Conservation (phyloP, 148 eudicot species). For the Silene conica region DNA sequence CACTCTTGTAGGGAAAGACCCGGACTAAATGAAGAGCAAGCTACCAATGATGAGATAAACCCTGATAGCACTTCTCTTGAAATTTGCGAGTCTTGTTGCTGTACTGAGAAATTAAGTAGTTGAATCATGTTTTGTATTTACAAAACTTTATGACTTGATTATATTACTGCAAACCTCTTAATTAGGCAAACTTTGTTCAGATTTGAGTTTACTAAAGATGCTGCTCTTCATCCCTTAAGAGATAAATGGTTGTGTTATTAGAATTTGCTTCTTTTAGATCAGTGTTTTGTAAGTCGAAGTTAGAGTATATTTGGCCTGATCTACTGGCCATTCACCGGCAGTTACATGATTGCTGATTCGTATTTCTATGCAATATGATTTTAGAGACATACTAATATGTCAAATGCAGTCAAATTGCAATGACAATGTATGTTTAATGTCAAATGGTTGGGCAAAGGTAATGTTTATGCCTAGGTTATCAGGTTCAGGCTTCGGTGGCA, state of each 20-base stretch:
- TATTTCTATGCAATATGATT: conserved; percentile 16
- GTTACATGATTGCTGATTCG: not conserved
- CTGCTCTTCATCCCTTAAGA: not conserved
- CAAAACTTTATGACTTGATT: not conserved
- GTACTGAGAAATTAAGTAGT: conserved; percentile 10
- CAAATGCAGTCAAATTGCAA: conserved; percentile 72
- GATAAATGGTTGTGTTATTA: not conserved
- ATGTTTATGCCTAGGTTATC: conserved; percentile 28
- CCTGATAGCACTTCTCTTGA: conserved; percentile 19
- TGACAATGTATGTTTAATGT: conserved; percentile 64
- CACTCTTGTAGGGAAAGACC: conserved; percentile 57
- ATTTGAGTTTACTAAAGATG: not conserved
- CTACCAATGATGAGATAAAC: conserved; percentile 32
- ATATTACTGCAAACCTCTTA: not conserved
- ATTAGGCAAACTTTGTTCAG: not conserved
- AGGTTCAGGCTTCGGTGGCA: no score
- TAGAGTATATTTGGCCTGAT: not conserved
- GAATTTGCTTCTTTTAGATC: not conserved
- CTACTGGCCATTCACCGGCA: not conserved
- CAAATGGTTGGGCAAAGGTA: conserved; percentile 46
- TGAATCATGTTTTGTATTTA: conserved; percentile 12
- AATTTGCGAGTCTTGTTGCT: conserved; percentile 21
- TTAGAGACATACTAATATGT: conserved; percentile 43
- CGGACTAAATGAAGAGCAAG: conserved; percentile 61
- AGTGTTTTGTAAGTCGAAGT: not conserved